Evolutionary conservation across 2,329 filamentous ascomycete species (phyloP), one percentile per base, ranked within the genome.

Genomic region (Cladosporium sphaerospermum): DNA sequence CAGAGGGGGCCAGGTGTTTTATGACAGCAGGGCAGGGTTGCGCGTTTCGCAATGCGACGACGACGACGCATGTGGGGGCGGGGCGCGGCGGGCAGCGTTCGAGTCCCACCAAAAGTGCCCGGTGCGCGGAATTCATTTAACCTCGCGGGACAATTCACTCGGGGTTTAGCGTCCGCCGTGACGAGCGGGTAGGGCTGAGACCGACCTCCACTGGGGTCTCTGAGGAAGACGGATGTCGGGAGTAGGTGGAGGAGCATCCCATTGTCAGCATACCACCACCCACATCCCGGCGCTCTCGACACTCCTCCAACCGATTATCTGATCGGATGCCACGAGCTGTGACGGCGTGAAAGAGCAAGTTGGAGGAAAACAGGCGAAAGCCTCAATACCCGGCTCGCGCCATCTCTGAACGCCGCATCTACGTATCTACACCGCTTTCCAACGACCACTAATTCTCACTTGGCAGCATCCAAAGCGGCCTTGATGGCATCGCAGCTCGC

Each of bases 401-500:
- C 48, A 23, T 14, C 40, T 51, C 48, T 44, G 37, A 40, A 51
- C 36, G 39, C 40, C 28, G n/a, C 6, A 19, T 51, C 40, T 39
- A 36, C 40, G 6, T 51, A 44, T 51, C 32, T 32, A 43, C 31
- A 37, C 1, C 10, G 6, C 13, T 37, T 18, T 14, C 11, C 23
- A 16, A 14, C 19, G 43, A 31, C 4, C 14, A 3, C 13, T 8
- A 3, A n/a, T 18, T 37, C 11, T 16, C 18, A 53, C 44, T 53
- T 53, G 6, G 51, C 45, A 42, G 51, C 51, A 32, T 61, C 59
- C 56, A 66, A 54, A 32, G 65, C 64, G n/a, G 63, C 57, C 40
- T 62, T 64, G 55, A 67, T 65, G 9, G 65, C 65, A 58, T 67
- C 65, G 55, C 65, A 67, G 54, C 56, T 65, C 48, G 61, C 79